Evolutionary conservation across 139 green algal genomes (phyloP).

Genomic region (Diplosphaera chodatii): DNA sequence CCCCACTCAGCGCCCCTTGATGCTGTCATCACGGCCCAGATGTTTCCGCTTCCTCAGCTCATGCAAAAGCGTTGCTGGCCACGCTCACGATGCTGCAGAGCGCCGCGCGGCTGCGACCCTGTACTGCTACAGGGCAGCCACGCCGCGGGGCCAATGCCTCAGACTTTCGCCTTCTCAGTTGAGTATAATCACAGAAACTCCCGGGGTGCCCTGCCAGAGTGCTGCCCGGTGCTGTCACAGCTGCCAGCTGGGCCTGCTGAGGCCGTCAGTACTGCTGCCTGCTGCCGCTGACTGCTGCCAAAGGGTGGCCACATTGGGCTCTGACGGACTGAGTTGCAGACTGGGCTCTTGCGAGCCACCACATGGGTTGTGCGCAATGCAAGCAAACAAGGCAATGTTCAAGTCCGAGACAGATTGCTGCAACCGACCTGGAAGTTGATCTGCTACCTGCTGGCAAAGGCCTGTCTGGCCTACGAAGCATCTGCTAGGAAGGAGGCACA

Average conservation of each 20-base stretch:
- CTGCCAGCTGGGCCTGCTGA: neutral
- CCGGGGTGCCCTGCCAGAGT: neutral
- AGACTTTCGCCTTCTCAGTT: slow-evolving; percentile 1
- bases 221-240: neutral
- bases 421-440: too few species aligned
- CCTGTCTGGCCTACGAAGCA: too few species aligned
- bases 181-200: neutral
- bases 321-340: neutral
- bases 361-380: neutral
- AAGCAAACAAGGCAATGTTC: neutral
- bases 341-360: neutral
- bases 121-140: neutral
- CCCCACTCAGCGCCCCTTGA: neutral
- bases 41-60: neutral
- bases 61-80: too few species aligned
- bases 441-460: too few species aligned
- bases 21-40: neutral
- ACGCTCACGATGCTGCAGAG: too few species aligned
- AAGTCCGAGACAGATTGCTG: too few species aligned
- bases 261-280: neutral
- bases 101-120: neutral
- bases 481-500: too few species aligned
- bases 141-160: neutral
- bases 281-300: neutral
- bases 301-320: neutral